Evolutionary conservation across 2,329 filamentous ascomycete species (phyloP), one percentile per base, ranked within the genome.

Genomic region (Aureobasidium sp.): DNA sequence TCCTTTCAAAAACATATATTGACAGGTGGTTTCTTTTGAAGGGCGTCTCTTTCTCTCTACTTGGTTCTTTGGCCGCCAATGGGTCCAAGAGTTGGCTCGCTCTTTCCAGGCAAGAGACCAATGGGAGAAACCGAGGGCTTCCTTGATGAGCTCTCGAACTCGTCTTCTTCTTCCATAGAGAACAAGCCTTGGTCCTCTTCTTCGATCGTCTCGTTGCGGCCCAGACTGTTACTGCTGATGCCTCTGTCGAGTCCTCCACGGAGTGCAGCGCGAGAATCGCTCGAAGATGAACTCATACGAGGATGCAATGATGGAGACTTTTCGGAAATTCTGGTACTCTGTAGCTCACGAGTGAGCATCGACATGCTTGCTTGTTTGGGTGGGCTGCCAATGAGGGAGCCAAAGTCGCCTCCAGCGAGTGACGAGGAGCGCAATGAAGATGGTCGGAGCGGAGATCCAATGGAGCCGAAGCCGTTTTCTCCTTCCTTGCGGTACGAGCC

Each of bases 371-470:
- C 76, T 67, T 84, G 82, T 22, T 82, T 78, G 34, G 80, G 78
- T 15, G 84, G 82, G 34, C 81, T 83, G 22, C 81, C 78, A 44
- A 85, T 70, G 63, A 81, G 44, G 41, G 81, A 74, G 48, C 79
- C 79, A 14, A 77, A 72, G 64, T 82, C 80, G 36, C 77, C 78
- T 8, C 51, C 61, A 17, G 49, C 49, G 56, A 76, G 75, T 42
- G 78, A 78, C 41, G 81, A 79, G 45, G 81, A 78, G 17, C 80
- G 78, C 17, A 83, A 67, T 27, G 58, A 61, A 17, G 58, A 64
- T 37, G 65, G 64, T 56, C 85, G 84, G 0, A 88, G 79, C 11
- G 86, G 86, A 3, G 86, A 88, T 41, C 86, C 86, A 48, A 88
- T 81, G 68, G 86, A 84, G 48, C 83, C 82, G 11, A 64, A 62